Base-by-base conservation (phyloP, 768 basidiomycete species). In the Mycena leptocephala region DNA sequence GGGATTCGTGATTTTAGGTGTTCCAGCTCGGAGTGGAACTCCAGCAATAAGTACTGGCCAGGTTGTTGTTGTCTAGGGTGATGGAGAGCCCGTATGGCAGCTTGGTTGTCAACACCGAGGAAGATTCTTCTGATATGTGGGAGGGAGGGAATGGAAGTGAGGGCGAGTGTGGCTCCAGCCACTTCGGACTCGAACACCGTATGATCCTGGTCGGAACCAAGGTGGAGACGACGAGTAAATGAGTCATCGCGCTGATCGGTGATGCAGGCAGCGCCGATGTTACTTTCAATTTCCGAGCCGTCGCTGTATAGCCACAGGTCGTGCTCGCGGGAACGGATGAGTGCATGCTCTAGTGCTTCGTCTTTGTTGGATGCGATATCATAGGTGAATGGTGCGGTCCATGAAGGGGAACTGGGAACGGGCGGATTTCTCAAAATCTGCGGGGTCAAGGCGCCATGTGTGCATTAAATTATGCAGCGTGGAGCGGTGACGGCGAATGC, bases 21-120 rank as follows among this genome's bases (percentile, higher is more conserved):
- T 20, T 37, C 24, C 9, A 72, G 51, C 33, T 65, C 61, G 7
- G 33, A 30, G 24, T 71, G 76, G 68, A 79, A 75, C 26, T 48
- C 62, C 24, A 74, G 43, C 0, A 79, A 26, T 0, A 79, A 33
- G 30, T 76, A 70, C 35, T 79, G 78, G 2, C 76, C 76, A 10
- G 76, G 65, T 30, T 69, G 61, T n/a, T n/a, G n/a, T 24, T 74
- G 59, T 37, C 56, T 33, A 0, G 35, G 51, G n/a, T 28, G 37
- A 6, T 30, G 26, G 5, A 70, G 43, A 6, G 71, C 73, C 0
- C 37, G 67, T n/a, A n/a, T n/a, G n/a, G n/a, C n/a, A n/a, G n/a
- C n/a, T n/a, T n/a, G n/a, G n/a, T n/a, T n/a, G n/a, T n/a, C n/a
- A n/a, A n/a, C n/a, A n/a, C n/a, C n/a, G n/a, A n/a, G n/a, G n/a